Base-by-base conservation (phyloP, 2,329 filamentous ascomycete genomes). In the Chaetomiaceae sp. region DNA sequence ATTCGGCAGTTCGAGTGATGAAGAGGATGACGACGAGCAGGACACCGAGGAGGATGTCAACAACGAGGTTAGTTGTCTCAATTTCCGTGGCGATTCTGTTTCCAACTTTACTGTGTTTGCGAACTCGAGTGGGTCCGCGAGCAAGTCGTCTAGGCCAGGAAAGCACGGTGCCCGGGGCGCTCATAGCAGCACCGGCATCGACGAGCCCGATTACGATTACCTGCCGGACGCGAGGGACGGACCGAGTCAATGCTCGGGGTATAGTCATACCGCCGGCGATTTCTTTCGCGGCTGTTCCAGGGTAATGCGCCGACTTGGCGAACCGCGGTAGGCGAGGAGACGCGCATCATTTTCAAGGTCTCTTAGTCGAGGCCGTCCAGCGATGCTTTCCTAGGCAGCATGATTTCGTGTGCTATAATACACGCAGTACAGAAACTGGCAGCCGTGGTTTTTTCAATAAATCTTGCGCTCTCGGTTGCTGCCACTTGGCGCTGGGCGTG, bases 11-110 rank as follows among this genome's bases (percentile, higher is more conserved):
- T 94, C 89, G 44, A 96, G 90, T 65, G 90, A 96, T 62, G 92
- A 96, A 70, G 94, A 97, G 61, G 94, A 97, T 59, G 92, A 96
- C 63, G 92, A 96, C 58, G 87, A 90, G 72, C 89, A 95, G 56
- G 88, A 89, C 53, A 87, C 87, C 60, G 86, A 92, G 60, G 87
- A 89, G 62, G 86, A 89, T 57, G 81, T 82, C 34, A 81, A 80
- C 65, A 83, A 77, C 58, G 82, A 85, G 82, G 82, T 85, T 72
- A 79, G 82, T 76, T 52, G 43, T 54, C 36, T 25, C 33, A 47
- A 46, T 55, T 44, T 21, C 20, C n/a, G 5, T 42, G 43, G 38
- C 14, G n/a, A 40, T 20, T 50, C 16, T 7, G 23, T 49, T 47
- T 33, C 40, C 20, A 16, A 13, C 14, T 34, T 32, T 33, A 45